Base-by-base conservation (phyloP, 2,329 filamentous ascomycete species). In the Scleromitrula shiraiana region DNA sequence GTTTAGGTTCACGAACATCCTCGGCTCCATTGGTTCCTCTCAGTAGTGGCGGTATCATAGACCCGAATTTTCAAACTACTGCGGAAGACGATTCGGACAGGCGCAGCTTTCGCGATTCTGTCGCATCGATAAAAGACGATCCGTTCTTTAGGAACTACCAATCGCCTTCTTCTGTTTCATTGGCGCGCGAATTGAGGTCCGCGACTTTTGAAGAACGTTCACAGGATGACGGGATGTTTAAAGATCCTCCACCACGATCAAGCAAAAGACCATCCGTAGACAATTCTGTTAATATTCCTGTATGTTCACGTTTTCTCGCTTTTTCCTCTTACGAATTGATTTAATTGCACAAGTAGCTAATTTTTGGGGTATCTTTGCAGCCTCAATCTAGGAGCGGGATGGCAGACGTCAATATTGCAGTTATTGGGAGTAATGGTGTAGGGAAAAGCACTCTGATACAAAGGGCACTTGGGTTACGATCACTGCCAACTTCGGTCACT, bases 381-480 rank as follows among this genome's bases (percentile, higher is more conserved):
- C 54, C 62, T 27, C 59, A 59, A 49, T 59, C 57, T 20, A 59
- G 59, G 42, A 60, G 56, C 48, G 57, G 56, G 40, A 61, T 62
- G 58, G 76, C 80, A 53, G 69, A 72, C 56, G 74, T 81, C 60
- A 82, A 80, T 61, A 79, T 85, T 56, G 79, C 78, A 59, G 72
- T 85, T 51, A 79, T 85, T 62, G 82, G 82, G 58, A 75, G 78
- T 62, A 70, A 74, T 57, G 79, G 79, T 51, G 81, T 82, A 40
- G 82, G 82, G 55, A 85, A 85, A 65, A 83, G 80, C 42, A 75
- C 79, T 39, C 82, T 84, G 59, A 78, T 85, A 59, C 80, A 83
- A 64, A 75, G 73, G 38, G 77, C 79, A 46, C 69, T 82, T 53
- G 75, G 77, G 46, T 65, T 82, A 19, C 64, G 73, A 32, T 67